These are phyloP conservation scores for Fusarium siculi DNA, from an alignment of 2,329 filamentous ascomycete genomes.

Conservation along the genomic window DNA sequence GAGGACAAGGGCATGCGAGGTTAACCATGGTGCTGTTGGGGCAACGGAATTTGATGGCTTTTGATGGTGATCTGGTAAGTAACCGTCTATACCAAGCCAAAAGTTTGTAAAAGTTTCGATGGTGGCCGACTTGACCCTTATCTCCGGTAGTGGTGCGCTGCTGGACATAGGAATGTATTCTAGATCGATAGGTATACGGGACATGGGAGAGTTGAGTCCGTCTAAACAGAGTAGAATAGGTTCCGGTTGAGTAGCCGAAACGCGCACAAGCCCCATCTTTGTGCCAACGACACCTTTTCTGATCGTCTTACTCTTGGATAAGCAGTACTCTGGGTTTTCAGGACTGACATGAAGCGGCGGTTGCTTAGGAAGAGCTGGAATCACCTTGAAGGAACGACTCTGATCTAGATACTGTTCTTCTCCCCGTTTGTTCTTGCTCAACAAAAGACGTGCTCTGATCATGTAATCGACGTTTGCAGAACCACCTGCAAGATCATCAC, in stretches of 20 bases:
- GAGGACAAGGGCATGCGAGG: background rate
- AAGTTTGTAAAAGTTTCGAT: constrained; percentile 1
- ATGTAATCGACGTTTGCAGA: background rate
- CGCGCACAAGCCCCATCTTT: background rate
- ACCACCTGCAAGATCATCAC: background rate
- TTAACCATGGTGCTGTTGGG: background rate
- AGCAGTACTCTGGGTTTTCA: background rate
- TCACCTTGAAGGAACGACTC: background rate
- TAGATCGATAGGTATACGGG: background rate
- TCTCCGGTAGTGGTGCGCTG: fast-evolving
- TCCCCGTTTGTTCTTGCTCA: background rate
- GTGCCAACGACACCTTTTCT: background rate
- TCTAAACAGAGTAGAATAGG: background rate
- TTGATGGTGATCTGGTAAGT: constrained; percentile 2
- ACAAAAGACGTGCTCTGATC: background rate
- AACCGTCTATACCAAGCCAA: background rate
- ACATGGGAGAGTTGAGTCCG: background rate
- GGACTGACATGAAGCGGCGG: background rate
- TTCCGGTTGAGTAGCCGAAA: background rate
- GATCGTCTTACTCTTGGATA: background rate
- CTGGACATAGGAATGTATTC: background rate
- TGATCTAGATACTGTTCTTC: background rate
- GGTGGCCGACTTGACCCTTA: background rate
- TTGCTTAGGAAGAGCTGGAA: background rate
- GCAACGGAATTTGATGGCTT: background rate